Conservation (phyloP, 352 stramenopile species). For the Elongisporangium prolatum region DNA sequence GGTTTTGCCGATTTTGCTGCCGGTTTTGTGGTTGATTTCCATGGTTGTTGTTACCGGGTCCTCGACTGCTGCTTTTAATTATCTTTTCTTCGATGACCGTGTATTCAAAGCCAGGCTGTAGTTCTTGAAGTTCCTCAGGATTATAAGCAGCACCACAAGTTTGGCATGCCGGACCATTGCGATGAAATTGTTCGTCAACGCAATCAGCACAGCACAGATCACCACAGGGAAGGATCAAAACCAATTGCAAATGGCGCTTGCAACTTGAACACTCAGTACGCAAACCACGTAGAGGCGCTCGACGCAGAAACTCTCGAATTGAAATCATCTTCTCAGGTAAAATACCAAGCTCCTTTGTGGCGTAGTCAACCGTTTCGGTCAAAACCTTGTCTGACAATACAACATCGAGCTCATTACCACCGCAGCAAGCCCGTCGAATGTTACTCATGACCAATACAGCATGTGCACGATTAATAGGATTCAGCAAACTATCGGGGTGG, state of each 20-base stretch:
- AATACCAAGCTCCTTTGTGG: conserved; percentile 30
- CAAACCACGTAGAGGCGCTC: conserved; percentile 32
- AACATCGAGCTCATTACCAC: conserved; percentile 39
- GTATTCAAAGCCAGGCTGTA: conserved; percentile 86
- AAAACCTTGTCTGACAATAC: conserved; percentile 31
- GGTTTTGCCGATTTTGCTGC: conserved; percentile 2
- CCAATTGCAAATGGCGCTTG: conserved; percentile 69
- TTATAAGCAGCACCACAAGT: conserved; percentile 62
- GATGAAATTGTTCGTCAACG: conserved; percentile 68
- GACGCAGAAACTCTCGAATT: conserved; percentile 50
- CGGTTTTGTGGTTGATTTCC: conserved; percentile 8
- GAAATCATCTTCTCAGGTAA: conserved; percentile 33
- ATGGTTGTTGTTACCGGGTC: conserved; percentile 4
- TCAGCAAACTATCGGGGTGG: conserved; percentile 71
- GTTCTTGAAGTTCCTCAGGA: conserved; percentile 84
- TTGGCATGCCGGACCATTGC: conserved; percentile 43
- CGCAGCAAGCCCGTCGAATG: conserved; percentile 54
- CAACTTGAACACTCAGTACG: conserved; percentile 81
- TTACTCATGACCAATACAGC: conserved; percentile 55
- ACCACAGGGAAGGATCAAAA: conserved; percentile 91
- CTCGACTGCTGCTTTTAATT: conserved; percentile 5
- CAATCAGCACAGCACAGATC: conserved; percentile 92
- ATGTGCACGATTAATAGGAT: conserved; percentile 62
- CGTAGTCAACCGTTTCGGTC: conserved; percentile 61
- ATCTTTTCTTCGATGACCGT: conserved; percentile 19